Percentiles rank a stretch among this genome's conserved stretches.
phyloP scores from a whole-genome alignment of 1,139 yeast genomes.

The Yamadazyma sp. region DNA sequence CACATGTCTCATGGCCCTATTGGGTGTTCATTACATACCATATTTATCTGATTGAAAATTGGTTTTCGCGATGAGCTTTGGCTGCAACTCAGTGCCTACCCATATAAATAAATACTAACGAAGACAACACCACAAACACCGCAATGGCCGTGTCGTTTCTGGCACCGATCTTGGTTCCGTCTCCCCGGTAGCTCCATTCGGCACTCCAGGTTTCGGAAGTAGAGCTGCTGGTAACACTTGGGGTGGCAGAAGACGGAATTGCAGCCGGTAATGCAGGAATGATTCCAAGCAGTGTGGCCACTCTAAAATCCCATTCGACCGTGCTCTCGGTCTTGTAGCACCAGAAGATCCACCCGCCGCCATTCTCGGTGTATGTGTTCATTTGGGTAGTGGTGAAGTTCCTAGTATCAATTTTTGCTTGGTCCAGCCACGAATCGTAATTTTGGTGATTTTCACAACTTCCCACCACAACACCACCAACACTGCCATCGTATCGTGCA shows the following conservation, averaged over 20 bases:
- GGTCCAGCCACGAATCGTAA: constrained; percentile 16
- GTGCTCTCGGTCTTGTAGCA: constrained; percentile 85
- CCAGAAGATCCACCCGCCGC: constrained; percentile 87
- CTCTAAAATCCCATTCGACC: constrained; percentile 81
- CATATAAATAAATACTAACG: constrained; percentile 1
- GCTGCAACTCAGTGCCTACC: constrained; percentile 1
- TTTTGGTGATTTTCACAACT: constrained; percentile 21
- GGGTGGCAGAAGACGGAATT: not conserved
- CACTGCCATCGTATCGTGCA: constrained; percentile 22
- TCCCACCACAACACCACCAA: constrained; percentile 16
- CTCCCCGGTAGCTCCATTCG: constrained; percentile 4
- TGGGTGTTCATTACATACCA: not conserved
- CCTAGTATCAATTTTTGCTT: constrained; percentile 18
- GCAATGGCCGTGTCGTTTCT: constrained; percentile 2
- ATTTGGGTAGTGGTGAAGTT: constrained; percentile 21
- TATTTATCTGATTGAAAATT: not conserved
- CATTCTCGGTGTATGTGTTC: constrained; percentile 19
- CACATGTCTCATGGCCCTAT: too few species aligned
- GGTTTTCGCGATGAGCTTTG: constrained; percentile 1
- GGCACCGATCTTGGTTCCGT: not conserved
- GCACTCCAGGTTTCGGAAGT: not conserved
- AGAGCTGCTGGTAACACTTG: not conserved
- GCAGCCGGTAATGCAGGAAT: constrained; percentile 38
- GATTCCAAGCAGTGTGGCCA: constrained; percentile 46
- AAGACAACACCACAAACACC: constrained; percentile 1